These are phyloP conservation scores for Apiospora malaysiana DNA, from an alignment of 2,329 filamentous ascomycete genomes.

Conservation along the genomic window DNA sequence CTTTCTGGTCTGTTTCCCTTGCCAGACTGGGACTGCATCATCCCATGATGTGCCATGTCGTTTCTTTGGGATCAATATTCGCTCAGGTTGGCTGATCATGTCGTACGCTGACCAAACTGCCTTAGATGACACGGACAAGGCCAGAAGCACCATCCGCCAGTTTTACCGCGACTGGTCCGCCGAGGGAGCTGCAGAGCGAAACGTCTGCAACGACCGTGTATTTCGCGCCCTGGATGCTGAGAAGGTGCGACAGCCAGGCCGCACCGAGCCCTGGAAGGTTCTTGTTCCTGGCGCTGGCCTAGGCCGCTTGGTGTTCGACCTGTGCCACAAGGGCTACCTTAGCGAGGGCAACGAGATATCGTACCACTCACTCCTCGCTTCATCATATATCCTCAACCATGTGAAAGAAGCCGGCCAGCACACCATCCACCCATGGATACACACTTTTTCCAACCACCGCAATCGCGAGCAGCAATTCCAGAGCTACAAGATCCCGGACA, in stretches of 20 bases:
- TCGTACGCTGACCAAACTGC: conserved; percentile 1
- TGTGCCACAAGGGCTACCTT: conserved; percentile 74
- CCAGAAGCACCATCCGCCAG: conserved; percentile 88
- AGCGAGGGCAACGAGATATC: conserved; percentile 95
- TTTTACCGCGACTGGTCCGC: conserved; percentile 94
- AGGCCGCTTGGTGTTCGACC: conserved; percentile 86
- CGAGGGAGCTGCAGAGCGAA: conserved; percentile 75
- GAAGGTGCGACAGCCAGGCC: conserved; percentile 35
- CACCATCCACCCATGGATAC: conserved; percentile 82
- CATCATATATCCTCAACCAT: conserved; percentile 75
- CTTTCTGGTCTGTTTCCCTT: background rate
- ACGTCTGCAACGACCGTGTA: conserved; percentile 79
- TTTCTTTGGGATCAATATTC: background rate
- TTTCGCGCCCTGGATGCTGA: conserved; percentile 66
- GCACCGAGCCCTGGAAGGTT: conserved; percentile 60
- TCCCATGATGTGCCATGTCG: background rate
- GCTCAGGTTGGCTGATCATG: background rate
- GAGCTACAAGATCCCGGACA: conserved; percentile 77
- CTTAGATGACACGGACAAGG: conserved; percentile 80
- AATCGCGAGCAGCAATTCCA: conserved; percentile 77
- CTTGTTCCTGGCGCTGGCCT: conserved; percentile 90
- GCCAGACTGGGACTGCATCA: background rate
- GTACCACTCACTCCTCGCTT: conserved; percentile 93
- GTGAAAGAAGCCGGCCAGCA: conserved; percentile 67
- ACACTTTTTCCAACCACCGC: conserved; percentile 86